Base-by-base conservation (phyloP, 1,284 basidiomycete genomes). In the Microbotryum saponariae region DNA sequence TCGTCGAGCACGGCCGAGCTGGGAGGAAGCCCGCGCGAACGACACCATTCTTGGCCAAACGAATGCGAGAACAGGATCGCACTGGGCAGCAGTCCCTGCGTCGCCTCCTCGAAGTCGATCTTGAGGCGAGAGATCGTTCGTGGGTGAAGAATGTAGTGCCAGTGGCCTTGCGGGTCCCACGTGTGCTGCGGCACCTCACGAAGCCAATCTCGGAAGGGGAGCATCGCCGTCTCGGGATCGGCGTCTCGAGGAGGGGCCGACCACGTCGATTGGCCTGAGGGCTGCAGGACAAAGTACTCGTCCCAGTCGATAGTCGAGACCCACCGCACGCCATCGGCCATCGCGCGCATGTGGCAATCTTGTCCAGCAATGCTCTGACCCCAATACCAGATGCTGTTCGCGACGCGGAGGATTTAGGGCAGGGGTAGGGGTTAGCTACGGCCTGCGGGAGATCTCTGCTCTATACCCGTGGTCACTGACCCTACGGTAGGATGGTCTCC, bases 221-320 rank as follows among this genome's bases (percentile, higher is more conserved):
- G 4, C 51, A 53, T 25, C 25, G 51, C 27, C 27, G 51, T 29
- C 33, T 53, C 51, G 9, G n/a, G n/a, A n/a, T 25, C 25, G 9
- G 51, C 27, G 10, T 10, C 14, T 53, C 27, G 48, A 6, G 46
- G 33, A 20, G 59, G 53, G 9, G 49, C 45, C 7, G 55, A 33
- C 55, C 45, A 60, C 23, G 48, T 33, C 47, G 12, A 50, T 25
- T 37, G 48, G 49, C 20, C 23, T 37, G 23, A 33, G 31, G 47
- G 55, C 23, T 25, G 45, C 25, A 60, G 48, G 51, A 49, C 33
- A 37, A 60, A 46, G 52, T 55, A 60, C 25, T 60, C 59, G 59
- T 60, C 59, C 37, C 23, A 51, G 25, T 60, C 59, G 53, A 55
- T 25, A 14, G 21, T 50, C 29, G 53, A 29, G 47, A 51, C 48